Evolutionary conservation across 345 rosid species (phyloP).

Genomic region (Mangifera indica): DNA sequence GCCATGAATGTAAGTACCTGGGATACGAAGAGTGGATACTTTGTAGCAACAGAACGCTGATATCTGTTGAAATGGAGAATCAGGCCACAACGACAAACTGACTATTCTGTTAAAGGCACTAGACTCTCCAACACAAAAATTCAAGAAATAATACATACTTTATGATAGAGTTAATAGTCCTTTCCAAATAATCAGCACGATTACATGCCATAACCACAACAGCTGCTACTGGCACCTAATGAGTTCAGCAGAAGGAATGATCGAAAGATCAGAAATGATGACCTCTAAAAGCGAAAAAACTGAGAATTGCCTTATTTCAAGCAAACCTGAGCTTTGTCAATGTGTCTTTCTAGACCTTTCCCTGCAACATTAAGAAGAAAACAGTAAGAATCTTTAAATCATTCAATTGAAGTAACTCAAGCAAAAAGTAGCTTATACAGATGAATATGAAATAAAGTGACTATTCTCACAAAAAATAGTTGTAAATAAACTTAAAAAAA

Average conservation of each 20-base stretch:
- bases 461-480: too few species aligned
- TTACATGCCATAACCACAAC: conserved; percentile 99
- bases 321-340: conserved; percentile 53
- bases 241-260: conserved; percentile 26
- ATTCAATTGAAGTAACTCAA: not conserved
- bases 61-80: conserved; percentile 47
- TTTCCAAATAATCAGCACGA: conserved; percentile 92
- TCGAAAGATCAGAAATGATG: conserved; percentile 17
- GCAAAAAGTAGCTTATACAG: not conserved
- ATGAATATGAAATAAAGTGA: too few species aligned
- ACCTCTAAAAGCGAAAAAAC: not conserved
- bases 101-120: not conserved
- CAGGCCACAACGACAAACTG: conserved; percentile 17
- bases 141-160: conserved; percentile 42
- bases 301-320: conserved; percentile 10
- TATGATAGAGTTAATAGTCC: conserved; percentile 74
- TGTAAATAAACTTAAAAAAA: too few species aligned
- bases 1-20: conserved; percentile 48
- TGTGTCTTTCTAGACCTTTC: conserved; percentile 59
- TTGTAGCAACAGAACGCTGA: conserved; percentile 70
- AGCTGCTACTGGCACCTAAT: conserved; percentile 79
- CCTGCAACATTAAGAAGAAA: conserved; percentile 49
- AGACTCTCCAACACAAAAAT: conserved; percentile 3
- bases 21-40: conserved; percentile 86
- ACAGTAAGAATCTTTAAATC: conserved; percentile 7